Conservation (phyloP, 352 stramenopile species). For the Pythium periplocum region DNA sequence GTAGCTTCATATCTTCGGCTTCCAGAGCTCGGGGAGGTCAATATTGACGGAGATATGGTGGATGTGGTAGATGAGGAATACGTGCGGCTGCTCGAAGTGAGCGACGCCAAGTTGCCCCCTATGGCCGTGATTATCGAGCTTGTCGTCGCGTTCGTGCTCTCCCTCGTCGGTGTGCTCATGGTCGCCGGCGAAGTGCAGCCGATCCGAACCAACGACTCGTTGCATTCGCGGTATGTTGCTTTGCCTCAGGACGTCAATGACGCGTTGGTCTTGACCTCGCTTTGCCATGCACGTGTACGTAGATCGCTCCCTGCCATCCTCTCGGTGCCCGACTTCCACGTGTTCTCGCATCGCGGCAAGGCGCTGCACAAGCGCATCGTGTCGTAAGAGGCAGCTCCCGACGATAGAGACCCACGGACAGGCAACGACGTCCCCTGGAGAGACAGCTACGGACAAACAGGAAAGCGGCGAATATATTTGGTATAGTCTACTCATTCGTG, state of each 20-base stretch:
- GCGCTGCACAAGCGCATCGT: slow-evolving; percentile 63
- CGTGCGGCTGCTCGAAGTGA: slow-evolving; percentile 65
- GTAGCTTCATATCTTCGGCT: slow-evolving; percentile 3
- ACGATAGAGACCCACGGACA: too few relatives aligned
- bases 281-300: neutral
- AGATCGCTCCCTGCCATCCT: slow-evolving; percentile 64
- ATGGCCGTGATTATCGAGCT: slow-evolving; percentile 69
- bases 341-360: slow-evolving; percentile 80
- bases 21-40: slow-evolving; percentile 1
- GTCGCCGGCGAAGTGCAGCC: slow-evolving; percentile 63
- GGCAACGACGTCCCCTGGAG: too few relatives aligned
- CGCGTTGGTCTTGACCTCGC: neutral
- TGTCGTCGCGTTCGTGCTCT: slow-evolving; percentile 59
- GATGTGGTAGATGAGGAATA: slow-evolving; percentile 60
- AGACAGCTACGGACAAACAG: too few relatives aligned
- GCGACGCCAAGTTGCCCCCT: slow-evolving; percentile 60
- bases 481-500: too few relatives aligned
- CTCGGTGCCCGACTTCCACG: slow-evolving; percentile 68
- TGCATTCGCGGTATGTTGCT: slow-evolving; percentile 49
- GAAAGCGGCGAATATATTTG: too few relatives aligned
- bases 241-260: neutral
- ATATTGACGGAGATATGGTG: neutral
- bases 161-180: slow-evolving; percentile 60
- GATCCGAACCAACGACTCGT: slow-evolving; percentile 62
- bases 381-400: slow-evolving; percentile 8